Evolutionary conservation across 106 monocot species (phyloP), one percentile per base, ranked within the genome.

Genomic region (Dactylorhiza incarnata): DNA sequence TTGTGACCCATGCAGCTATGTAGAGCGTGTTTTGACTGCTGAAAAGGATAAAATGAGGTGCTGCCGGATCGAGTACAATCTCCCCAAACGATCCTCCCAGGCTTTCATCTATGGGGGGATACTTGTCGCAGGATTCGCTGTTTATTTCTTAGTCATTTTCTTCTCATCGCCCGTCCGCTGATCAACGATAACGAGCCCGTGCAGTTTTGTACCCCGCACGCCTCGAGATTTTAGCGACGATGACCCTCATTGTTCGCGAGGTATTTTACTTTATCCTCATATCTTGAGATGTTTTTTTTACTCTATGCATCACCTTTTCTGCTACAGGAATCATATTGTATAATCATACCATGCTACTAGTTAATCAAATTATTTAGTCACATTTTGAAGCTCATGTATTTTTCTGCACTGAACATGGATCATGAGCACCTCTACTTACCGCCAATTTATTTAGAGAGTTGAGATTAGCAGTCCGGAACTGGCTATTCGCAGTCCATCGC

Each of bases 41-140:
- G 96, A 96, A 62, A 93, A 80, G 82, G 96, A 96, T 56, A 93
- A 89, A 77, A 91, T 96, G 96, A 87, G 84, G 71, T 96, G 96
- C 69, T 96, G 96, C 74, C 81, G 46, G 29, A 87, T 96, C 20
- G 85, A 96, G 58, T 96, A 96, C 78, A 91, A 59, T 72, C 82
- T 80, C 13, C 96, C 96, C n/a, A 62, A 26, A 4, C 87, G 81
- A 46, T 80, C 88, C 48, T 91, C 93, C 12, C 96, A 96, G 74
- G 84, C 90, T 37, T 89, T 93, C 70, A 84, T 96, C 0, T 96
- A 96, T 73, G 96, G 96, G 47, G 96, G 96, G 5, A 96, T 96
- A 43, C 84, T 96, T 52, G 82, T 96, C 13, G 88, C 93, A 58
- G 96, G 96, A 47, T 93, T 96, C 58, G 16, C 93, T 24, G 93